These are phyloP conservation scores for Neoboletus subvelutipes DNA, from an alignment of 768 basidiomycete genomes.

Conservation along the genomic window DNA sequence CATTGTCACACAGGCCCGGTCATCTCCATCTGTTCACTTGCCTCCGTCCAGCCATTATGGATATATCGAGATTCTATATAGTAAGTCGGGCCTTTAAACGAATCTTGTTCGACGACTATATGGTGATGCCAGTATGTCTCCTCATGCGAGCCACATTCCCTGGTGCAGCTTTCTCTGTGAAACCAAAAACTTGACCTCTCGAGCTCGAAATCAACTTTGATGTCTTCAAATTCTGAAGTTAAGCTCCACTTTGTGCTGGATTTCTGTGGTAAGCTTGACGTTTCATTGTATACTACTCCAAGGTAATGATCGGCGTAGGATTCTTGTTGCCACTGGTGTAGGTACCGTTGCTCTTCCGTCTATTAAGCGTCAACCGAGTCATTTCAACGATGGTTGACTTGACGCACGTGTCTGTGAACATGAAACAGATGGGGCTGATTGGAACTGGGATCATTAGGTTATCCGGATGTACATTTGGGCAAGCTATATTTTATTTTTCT, in stretches of 20 bases:
- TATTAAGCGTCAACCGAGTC: neutral
- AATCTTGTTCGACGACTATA: neutral
- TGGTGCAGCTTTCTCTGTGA: neutral
- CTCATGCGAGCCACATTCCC: too few relatives aligned
- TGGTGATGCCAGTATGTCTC: neutral
- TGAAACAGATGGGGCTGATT: neutral
- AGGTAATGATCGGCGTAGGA: neutral
- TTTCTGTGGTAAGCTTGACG: conserved; percentile 2
- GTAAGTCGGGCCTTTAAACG: neutral
- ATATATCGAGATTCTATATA: neutral
- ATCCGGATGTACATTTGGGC: conserved; percentile 13
- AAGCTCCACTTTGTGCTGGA: neutral
- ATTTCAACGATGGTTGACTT: neutral
- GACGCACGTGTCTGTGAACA: neutral
- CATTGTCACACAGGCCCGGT: neutral
- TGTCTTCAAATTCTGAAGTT: neutral
- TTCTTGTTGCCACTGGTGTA: conserved; percentile 1
- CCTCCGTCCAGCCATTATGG: neutral
- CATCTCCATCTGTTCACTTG: neutral
- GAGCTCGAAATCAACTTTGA: neutral
- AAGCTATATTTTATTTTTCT: conserved; percentile 8
- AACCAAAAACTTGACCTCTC: neutral
- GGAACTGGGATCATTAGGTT: neutral
- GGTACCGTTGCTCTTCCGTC: neutral
- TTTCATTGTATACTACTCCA: neutral